Evolutionary conservation across 2,329 filamentous ascomycete species (phyloP).

Genomic region (Ceratocystiopsis brevicomis): DNA sequence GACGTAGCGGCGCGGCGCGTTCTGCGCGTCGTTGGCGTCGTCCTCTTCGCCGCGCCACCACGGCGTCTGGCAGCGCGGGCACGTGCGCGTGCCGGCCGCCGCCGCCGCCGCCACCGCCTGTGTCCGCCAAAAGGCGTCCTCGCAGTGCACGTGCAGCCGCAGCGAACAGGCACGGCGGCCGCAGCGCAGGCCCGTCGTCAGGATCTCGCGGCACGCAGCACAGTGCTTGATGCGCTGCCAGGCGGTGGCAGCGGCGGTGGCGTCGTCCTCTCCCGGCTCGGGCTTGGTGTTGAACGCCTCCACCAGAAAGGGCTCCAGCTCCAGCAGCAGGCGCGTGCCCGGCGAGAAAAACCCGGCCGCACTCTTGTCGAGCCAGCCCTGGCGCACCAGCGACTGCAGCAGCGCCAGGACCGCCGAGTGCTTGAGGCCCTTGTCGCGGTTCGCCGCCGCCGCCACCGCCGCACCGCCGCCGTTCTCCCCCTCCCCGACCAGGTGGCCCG

Average conservation of each 20-base stretch:
- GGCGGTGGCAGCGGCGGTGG: constrained; percentile 28
- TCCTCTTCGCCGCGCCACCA: constrained; percentile 21
- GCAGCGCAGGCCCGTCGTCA: constrained; percentile 72
- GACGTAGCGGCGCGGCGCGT: constrained; percentile 22
- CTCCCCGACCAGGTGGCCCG: neutral
- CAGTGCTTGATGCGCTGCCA: constrained; percentile 71
- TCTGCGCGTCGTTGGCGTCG: neutral
- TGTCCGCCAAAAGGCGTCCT: constrained; percentile 25
- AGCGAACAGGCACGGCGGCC: constrained; percentile 9
- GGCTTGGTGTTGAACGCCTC: constrained; percentile 54
- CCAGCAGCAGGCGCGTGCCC: constrained; percentile 61
- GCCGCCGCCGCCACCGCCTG: constrained; percentile 24
- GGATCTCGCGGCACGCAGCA: constrained; percentile 71
- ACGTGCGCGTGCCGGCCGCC: constrained; percentile 11
- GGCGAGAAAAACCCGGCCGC: constrained; percentile 53
- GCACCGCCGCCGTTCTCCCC: too few relatives aligned
- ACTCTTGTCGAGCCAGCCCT: constrained; percentile 74
- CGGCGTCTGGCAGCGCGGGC: too few relatives aligned
- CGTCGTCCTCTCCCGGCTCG: constrained; percentile 29
- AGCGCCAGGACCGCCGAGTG: constrained; percentile 60
- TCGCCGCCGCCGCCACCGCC: constrained; percentile 13
- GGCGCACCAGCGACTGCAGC: constrained; percentile 48
- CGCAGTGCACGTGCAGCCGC: too few relatives aligned
- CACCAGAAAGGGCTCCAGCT: constrained; percentile 68
- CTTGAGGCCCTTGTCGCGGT: constrained; percentile 40